Evolutionary conservation across 345 rosid species (phyloP).

Genomic region (Lepidium africanum): DNA sequence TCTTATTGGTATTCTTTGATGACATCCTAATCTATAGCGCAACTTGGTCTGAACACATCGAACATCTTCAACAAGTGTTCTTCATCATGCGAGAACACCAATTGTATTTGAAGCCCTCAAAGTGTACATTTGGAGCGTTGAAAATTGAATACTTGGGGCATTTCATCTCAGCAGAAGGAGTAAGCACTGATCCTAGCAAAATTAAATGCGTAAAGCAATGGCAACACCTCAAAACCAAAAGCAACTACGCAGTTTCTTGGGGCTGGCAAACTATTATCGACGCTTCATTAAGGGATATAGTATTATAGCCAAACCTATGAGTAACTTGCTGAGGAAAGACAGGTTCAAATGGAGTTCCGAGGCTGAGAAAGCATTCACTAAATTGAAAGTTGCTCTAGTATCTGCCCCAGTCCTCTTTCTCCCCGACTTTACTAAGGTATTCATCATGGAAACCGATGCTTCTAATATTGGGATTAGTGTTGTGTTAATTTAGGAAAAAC

Average conservation of each 20-base stretch:
- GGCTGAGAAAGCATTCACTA: no score
- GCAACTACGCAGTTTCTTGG: not conserved
- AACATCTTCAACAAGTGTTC: not conserved
- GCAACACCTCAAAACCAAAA: not conserved
- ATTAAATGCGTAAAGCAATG: not conserved
- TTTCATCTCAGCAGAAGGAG: not conserved
- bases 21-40: not conserved
- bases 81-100: not conserved
- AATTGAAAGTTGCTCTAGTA: no score
- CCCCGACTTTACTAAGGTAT: no score
- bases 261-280: not conserved
- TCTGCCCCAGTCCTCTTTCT: no score
- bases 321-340: no score
- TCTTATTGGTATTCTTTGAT: not conserved
- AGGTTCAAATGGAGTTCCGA: no score
- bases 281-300: not conserved
- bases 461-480: no score
- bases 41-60: not conserved
- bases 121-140: not conserved
- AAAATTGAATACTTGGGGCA: not conserved
- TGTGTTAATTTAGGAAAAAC: no score
- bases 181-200: not conserved
- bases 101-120: not conserved
- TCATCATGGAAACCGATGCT: no score
- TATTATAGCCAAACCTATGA: no score